Conservation (phyloP, 352 stramenopile genomes). For the Globisporangium rhizosaccharum region DNA sequence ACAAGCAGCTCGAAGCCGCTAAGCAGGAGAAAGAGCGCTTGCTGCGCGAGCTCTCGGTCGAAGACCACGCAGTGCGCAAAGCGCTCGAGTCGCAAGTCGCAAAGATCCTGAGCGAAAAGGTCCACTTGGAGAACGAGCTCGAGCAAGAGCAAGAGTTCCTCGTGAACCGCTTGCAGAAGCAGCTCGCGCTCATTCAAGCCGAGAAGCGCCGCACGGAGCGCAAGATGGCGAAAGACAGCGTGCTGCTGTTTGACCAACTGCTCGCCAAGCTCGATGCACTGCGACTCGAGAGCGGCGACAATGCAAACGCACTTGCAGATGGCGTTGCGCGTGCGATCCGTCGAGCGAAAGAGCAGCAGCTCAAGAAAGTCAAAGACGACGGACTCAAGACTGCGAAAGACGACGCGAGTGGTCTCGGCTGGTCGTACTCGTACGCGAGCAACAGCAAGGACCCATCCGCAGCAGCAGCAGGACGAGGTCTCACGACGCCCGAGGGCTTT, state of each 20-base stretch:
- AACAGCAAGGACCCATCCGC: conserved; percentile 21
- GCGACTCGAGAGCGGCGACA: conserved; percentile 44
- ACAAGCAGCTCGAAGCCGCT: conserved; percentile 75
- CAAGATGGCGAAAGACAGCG: conserved; percentile 69
- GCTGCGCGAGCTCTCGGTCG: conserved; percentile 56
- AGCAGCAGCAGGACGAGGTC: not conserved
- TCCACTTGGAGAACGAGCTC: conserved; percentile 81
- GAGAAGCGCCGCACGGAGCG: conserved; percentile 74
- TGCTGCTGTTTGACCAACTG: conserved; percentile 63
- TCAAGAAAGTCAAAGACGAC: conserved; percentile 38
- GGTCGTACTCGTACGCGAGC: conserved; percentile 24
- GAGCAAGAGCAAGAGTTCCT: conserved; percentile 87
- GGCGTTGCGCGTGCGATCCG: conserved; percentile 38
- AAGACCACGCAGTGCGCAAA: conserved; percentile 56
- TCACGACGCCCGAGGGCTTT: conserved; percentile 38
- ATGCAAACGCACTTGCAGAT: conserved; percentile 56
- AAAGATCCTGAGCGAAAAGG: conserved; percentile 81
- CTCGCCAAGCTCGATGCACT: conserved; percentile 58
- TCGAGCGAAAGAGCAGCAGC: conserved; percentile 53
- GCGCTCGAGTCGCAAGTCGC: conserved; percentile 75
- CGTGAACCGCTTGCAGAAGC: conserved; percentile 83
- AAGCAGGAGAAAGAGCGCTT: conserved; percentile 66
- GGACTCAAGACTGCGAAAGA: conserved; percentile 46
- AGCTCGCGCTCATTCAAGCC: conserved; percentile 54
- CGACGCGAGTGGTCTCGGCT: conserved; percentile 47